Evolutionary conservation across 169 alveolate species (phyloP).

Genomic region (Plasmodium cynomolgi): DNA sequence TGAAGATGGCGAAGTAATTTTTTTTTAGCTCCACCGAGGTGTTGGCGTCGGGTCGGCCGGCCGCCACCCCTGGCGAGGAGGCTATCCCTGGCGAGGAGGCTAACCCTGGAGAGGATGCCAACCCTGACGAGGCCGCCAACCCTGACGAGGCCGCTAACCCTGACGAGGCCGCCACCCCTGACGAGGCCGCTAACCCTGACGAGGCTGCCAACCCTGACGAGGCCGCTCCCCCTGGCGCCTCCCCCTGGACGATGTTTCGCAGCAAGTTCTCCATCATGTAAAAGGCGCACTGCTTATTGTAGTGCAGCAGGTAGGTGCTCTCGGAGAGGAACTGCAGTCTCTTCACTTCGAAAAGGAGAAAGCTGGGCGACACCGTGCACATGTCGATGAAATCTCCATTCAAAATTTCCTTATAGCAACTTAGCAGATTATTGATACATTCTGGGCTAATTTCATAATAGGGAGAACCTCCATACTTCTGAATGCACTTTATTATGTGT

Average conservation of each 20-base stretch:
- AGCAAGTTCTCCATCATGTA: conserved; percentile 43
- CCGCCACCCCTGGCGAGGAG: too few relatives aligned
- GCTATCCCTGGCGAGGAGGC: too few relatives aligned
- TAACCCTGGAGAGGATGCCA: too few relatives aligned
- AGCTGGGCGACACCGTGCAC: background rate
- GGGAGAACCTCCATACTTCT: conserved; percentile 58
- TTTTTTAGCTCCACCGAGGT: conserved; percentile 32
- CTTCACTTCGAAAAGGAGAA: conserved; percentile 23
- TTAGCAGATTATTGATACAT: conserved; percentile 21
- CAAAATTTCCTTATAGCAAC: conserved; percentile 17
- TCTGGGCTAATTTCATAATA: conserved; percentile 41
- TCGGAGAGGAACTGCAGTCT: conserved; percentile 46
- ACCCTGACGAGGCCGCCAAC: too few relatives aligned
- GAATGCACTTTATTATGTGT: conserved; percentile 29
- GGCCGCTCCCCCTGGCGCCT: background rate
- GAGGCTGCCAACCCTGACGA: too few relatives aligned
- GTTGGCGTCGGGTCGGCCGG: background rate
- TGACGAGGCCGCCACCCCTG: too few relatives aligned
- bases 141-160: too few relatives aligned
- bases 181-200: too few relatives aligned
- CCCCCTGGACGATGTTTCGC: conserved; percentile 13
- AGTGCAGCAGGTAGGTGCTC: conserved; percentile 42
- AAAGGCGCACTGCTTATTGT: conserved; percentile 53
- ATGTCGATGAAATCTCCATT: conserved; percentile 20
- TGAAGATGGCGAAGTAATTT: conserved; percentile 52